Evolutionary conservation across 495 filamentous ascomycete species (phyloP).

Genomic region (Extremus antarcticus): DNA sequence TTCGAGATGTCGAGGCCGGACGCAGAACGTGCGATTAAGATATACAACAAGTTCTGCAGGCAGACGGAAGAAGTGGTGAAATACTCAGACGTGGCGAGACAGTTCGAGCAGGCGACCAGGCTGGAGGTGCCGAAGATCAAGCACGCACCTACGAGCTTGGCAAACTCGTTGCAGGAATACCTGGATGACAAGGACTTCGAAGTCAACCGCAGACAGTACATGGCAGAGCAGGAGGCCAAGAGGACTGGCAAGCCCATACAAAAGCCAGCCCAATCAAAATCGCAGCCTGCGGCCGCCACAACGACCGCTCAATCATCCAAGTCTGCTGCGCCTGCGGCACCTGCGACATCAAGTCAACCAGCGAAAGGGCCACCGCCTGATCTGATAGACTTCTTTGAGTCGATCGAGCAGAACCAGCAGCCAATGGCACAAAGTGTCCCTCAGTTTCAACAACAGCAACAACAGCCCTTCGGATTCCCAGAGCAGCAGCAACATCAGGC

Average conservation of each 20-base stretch:
- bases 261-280: constrained; percentile 25
- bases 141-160: constrained; percentile 86
- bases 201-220: constrained; percentile 79
- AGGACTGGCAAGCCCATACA: constrained; percentile 39
- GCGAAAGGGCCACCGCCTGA: constrained; percentile 61
- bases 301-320: constrained; percentile 4
- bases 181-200: constrained; percentile 94
- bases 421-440: constrained; percentile 43
- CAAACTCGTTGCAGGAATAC: constrained; percentile 86
- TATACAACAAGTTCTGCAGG: constrained; percentile 86
- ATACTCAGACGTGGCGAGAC: constrained; percentile 75
- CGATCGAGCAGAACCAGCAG: constrained; percentile 87
- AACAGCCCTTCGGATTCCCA: constrained; percentile 23
- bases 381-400: constrained; percentile 97
- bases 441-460: constrained; percentile 20
- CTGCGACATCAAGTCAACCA: constrained; percentile 22
- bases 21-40: constrained; percentile 79
- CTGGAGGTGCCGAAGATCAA: constrained; percentile 95
- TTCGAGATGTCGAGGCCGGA: constrained; percentile 96
- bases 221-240: constrained; percentile 76
- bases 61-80: constrained; percentile 89
- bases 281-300: constrained; percentile 12
- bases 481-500: constrained; percentile 31
- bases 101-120: constrained; percentile 82
- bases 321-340: constrained; percentile 5